phyloP scores from a whole-genome alignment of 2,329 filamentous ascomycete genomes.

The Colletotrichum karsti region DNA sequence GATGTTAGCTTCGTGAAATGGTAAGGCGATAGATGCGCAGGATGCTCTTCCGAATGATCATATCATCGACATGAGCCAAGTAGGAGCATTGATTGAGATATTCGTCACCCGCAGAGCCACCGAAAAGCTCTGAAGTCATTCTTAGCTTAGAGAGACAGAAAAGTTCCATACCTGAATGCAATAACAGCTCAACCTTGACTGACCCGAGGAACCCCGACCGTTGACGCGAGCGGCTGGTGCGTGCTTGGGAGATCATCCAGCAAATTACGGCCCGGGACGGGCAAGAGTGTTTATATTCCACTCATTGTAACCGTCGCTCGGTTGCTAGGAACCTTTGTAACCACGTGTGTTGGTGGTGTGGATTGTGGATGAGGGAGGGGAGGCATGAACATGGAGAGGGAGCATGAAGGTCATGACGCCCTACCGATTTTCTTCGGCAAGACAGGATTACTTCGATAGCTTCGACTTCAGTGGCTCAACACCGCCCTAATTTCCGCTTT shows the following conservation, averaged over 20 bases:
- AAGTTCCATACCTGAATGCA: slow-evolving; percentile 1
- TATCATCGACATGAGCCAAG: background rate
- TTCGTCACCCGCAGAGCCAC: too few relatives aligned
- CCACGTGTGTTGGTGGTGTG: background rate
- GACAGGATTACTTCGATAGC: slow-evolving; percentile 11
- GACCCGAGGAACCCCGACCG: background rate
- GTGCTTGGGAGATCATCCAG: slow-evolving; percentile 2
- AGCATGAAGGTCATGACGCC: background rate
- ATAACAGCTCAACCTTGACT: background rate
- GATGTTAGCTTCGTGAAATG: background rate
- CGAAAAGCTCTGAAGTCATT: too few relatives aligned
- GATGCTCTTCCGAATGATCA: background rate
- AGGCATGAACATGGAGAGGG: background rate
- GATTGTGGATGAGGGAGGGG: background rate
- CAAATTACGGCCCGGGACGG: background rate
- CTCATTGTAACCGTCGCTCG: background rate
- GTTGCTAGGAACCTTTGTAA: background rate
- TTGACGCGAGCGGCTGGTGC: slow-evolving; percentile 9
- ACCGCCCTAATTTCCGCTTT: slow-evolving; percentile 16
- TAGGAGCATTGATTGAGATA: too few relatives aligned
- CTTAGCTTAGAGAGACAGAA: background rate
- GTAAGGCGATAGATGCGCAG: background rate
- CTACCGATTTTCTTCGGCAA: slow-evolving; percentile 1
- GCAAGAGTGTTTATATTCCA: slow-evolving; percentile 19
- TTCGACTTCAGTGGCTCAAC: slow-evolving; percentile 7